Conservation (phyloP, 148 eudicot species). For the Selenicereus undatus region DNA sequence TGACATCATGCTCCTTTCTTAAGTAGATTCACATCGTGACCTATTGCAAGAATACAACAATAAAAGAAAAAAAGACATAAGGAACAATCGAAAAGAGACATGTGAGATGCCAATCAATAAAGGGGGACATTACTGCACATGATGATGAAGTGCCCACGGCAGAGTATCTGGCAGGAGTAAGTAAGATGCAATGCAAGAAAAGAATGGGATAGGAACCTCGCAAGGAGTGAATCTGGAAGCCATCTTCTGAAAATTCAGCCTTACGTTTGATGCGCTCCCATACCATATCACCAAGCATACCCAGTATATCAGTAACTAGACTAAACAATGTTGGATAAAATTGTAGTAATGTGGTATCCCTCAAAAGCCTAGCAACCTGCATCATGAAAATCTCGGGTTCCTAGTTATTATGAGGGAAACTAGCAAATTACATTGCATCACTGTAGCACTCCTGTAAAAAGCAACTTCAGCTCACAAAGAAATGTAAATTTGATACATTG, state of each 20-base stretch:
- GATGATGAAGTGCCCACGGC: background rate
- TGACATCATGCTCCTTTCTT: too few relatives aligned
- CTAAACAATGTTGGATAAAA: slow-evolving; percentile 78
- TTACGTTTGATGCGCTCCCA: slow-evolving; percentile 71
- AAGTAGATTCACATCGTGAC: too few relatives aligned
- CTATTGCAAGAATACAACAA: background rate
- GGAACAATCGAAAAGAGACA: background rate
- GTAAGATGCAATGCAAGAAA: background rate
- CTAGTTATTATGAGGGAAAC: background rate
- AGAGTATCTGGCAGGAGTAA: background rate
- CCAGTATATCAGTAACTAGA: slow-evolving; percentile 68
- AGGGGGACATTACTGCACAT: background rate
- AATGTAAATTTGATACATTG: background rate
- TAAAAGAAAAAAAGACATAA: background rate
- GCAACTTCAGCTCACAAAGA: background rate
- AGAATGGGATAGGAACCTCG: slow-evolving; percentile 39
- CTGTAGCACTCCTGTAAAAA: background rate
- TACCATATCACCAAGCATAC: slow-evolving; percentile 73
- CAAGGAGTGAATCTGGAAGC: slow-evolving; percentile 37
- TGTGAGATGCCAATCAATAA: background rate
- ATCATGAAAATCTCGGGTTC: slow-evolving; percentile 17
- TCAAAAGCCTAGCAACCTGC: slow-evolving; percentile 76
- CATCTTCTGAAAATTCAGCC: slow-evolving; percentile 58
- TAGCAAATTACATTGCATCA: background rate
- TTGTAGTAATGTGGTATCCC: slow-evolving; percentile 54